A percentile compares a stretch with the other conserved stretches of the same genome.
Evolutionary conservation across 2,329 filamentous ascomycete genomes (phyloP).

Genomic region (Exserohilum rostratum): DNA sequence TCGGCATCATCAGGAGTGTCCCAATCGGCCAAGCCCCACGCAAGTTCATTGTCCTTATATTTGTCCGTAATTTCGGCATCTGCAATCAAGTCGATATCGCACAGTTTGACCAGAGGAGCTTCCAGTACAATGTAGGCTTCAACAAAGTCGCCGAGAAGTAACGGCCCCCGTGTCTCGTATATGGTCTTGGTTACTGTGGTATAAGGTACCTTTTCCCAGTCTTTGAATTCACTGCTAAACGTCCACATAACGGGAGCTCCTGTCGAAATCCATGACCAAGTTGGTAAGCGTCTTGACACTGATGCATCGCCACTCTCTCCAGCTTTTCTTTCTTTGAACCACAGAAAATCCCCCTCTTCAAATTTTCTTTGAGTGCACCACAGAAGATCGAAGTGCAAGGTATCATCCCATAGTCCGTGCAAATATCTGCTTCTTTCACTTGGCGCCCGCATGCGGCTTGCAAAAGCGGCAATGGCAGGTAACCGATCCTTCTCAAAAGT

Average conservation of each 20-base stretch:
- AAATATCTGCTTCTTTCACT: background rate
- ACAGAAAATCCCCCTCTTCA: no score
- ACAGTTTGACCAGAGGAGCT: background rate
- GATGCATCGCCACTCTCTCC: no score
- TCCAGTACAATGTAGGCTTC: background rate
- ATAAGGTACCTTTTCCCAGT: background rate
- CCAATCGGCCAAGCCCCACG: background rate
- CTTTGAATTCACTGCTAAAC: no score
- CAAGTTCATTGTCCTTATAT: background rate
- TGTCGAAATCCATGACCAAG: background rate
- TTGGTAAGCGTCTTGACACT: background rate
- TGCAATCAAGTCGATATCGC: background rate
- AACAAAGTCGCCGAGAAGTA: background rate
- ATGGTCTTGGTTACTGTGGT: background rate
- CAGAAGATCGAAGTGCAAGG: background rate
- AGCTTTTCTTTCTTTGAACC: no score
- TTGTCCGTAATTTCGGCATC: rapidly evolving
- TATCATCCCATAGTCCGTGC: background rate
- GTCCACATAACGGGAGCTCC: background rate
- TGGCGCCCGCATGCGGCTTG: background rate
- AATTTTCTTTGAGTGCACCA: no score
- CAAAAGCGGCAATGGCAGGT: constrained; percentile 1
- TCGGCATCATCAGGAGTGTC: background rate
- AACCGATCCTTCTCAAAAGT: background rate
- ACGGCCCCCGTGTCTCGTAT: background rate